These are phyloP conservation scores for Fusarium begoniae DNA, from an alignment of 2,329 filamentous ascomycete genomes.

Conservation along the genomic window DNA sequence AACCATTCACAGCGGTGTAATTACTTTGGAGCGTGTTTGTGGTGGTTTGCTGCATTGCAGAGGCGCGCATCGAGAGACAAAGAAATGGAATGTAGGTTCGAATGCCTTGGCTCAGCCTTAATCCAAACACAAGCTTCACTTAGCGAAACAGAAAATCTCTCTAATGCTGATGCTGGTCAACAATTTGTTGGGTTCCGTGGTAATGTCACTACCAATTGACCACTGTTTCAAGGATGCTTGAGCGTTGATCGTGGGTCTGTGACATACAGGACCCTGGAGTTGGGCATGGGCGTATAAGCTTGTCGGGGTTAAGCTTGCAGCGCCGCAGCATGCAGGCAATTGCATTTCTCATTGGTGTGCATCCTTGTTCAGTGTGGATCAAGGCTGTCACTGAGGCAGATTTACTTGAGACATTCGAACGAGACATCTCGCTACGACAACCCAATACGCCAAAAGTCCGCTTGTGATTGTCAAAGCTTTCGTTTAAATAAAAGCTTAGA, in stretches of 20 bases:
- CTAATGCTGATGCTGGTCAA: background rate
- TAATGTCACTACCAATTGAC: background rate
- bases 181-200: background rate
- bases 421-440: background rate
- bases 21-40: background rate
- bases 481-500: background rate
- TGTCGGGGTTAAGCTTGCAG: conserved; percentile 25
- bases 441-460: conserved; percentile 4
- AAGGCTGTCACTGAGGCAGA: conserved; percentile 31
- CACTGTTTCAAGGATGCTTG: background rate
- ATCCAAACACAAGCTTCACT: background rate
- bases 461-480: background rate
- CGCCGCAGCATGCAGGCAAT: background rate
- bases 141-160: background rate
- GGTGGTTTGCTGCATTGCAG: background rate
- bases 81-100: background rate
- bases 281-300: conserved; percentile 28
- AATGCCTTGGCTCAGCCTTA: background rate
- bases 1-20: background rate
- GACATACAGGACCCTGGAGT: conserved; percentile 20
- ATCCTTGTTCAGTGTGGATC: background rate
- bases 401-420: background rate
- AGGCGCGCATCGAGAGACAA: background rate
- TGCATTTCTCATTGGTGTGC: background rate
- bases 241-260: background rate